phyloP scores from a whole-genome alignment of 139 green algal genomes.

The Chlamydomonas schloesseri region DNA sequence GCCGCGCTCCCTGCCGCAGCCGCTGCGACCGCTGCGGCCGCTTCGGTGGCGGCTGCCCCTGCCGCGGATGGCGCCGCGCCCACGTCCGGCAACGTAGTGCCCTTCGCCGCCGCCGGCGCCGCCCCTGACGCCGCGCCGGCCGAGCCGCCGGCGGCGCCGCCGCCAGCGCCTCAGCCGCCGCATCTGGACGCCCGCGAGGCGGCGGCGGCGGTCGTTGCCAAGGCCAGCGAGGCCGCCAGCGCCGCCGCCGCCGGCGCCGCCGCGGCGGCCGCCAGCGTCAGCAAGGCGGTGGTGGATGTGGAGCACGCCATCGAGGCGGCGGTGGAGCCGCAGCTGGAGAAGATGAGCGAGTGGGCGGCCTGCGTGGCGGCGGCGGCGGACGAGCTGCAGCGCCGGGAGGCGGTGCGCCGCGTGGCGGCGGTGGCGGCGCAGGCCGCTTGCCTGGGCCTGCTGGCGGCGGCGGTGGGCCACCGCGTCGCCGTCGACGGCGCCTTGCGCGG shows the following conservation, averaged over 20 bases:
- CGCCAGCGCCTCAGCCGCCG: background rate
- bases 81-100: conserved; percentile 10
- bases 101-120: background rate
- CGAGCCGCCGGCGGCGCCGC: background rate
- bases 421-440: conserved; percentile 31
- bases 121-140: background rate
- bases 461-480: conserved; percentile 9
- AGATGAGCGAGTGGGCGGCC: background rate
- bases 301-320: background rate
- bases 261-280: too few species aligned
- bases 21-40: background rate
- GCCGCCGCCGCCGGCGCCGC: too few species aligned
- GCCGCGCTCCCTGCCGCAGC: background rate
- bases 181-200: background rate
- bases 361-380: background rate
- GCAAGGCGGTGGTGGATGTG: too few species aligned
- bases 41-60: background rate
- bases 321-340: background rate
- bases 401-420: conserved; percentile 9
- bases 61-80: background rate
- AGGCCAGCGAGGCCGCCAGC: too few species aligned
- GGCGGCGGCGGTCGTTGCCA: too few species aligned
- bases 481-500: background rate
- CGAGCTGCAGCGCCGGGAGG: background rate
- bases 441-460: conserved; percentile 26